A percentile compares a stretch with the other conserved stretches of the same genome.
Evolutionary conservation across 768 basidiomycete genomes (phyloP).

Genomic region (Mycena crocata): DNA sequence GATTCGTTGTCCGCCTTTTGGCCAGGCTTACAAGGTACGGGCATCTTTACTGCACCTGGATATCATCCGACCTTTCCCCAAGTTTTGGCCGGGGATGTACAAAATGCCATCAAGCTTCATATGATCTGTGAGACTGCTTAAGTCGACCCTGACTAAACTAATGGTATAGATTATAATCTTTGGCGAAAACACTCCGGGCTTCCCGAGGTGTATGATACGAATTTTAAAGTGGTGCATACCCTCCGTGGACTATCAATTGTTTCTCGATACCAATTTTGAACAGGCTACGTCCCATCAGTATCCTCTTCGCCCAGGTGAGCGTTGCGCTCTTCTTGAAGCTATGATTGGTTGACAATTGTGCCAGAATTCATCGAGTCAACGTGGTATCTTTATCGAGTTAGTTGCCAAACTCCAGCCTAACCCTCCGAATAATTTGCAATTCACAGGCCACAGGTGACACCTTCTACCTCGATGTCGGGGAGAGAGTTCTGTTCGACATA

Average conservation of each 20-base stretch:
- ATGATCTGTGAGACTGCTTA: slow-evolving; percentile 72
- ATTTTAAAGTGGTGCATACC: slow-evolving; percentile 63
- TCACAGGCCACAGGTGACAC: slow-evolving; percentile 90
- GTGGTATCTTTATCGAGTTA: slow-evolving; percentile 92
- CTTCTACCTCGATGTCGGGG: slow-evolving; percentile 93
- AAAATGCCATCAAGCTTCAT: slow-evolving; percentile 93
- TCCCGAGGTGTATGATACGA: slow-evolving; percentile 93
- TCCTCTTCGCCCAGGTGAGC: slow-evolving; percentile 78
- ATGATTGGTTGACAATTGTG: neutral
- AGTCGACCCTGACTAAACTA: neutral
- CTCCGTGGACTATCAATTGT: too few relatives aligned
- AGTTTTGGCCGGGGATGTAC: slow-evolving; percentile 85
- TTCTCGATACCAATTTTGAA: too few relatives aligned
- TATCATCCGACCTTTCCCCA: neutral
- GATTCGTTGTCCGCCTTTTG: slow-evolving; percentile 97
- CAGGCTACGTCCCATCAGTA: slow-evolving; percentile 82
- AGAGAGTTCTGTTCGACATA: slow-evolving; percentile 84
- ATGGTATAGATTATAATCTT: slow-evolving; percentile 83
- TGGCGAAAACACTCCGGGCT: slow-evolving; percentile 90
- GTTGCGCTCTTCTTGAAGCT: neutral
- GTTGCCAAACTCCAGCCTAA: slow-evolving; percentile 35
- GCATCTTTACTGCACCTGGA: too few relatives aligned
- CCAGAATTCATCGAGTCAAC: slow-evolving; percentile 95
- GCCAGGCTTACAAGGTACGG: slow-evolving; percentile 85
- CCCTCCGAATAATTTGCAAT: slow-evolving; percentile 23